Base-by-base conservation (phyloP, 2,329 filamentous ascomycete genomes). In the Ciborinia camelliae region DNA sequence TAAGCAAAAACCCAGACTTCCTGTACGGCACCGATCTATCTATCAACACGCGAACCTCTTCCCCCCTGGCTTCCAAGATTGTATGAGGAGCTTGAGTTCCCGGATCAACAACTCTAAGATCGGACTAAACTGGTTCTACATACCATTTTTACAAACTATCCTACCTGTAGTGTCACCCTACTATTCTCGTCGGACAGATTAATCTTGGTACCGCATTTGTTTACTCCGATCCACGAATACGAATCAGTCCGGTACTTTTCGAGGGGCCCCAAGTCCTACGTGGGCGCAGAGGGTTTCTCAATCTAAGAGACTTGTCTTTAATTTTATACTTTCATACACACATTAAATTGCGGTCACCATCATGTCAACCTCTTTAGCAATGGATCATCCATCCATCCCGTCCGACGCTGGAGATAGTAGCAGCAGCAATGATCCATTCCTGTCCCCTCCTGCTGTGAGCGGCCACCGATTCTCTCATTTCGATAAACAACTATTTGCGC, bases 381-480 rank as follows among this genome's bases (percentile, higher is more conserved):
- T 62, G 55, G 71, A 73, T 48, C 70, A 70, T 26, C 71, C 71
- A 23, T 68, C 68, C 23, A 50, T 72, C 60, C 62, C 69, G 39
- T 68, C 72, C 57, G 39, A 66, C 68, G 12, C 39, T 52, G 43
- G 69, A 70, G 54, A 67, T 26, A 65, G 64, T 41, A 67, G 65
- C n/a, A 67, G 68, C 37, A 52, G 70, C 47, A 67, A 66, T 45
- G 68, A 84, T 81, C 73, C 90, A 82, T 88, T 88, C 87, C 15
- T 89, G 82, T 65, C 83, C 26, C 65, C 72, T 23, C 70, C 73
- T 39, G 64, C 81, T 72, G 89, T 87, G 32, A 89, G 62, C 52
- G 89, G 86, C 85, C 86, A 93, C 69, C 88, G 92, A 70, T 95
- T 91, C 77, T 92, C 91, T 63, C 85, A 86, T 68, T 96, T 96